Conservation (phyloP, 1,284 basidiomycete genomes). For the Amylostereum areolatum region DNA sequence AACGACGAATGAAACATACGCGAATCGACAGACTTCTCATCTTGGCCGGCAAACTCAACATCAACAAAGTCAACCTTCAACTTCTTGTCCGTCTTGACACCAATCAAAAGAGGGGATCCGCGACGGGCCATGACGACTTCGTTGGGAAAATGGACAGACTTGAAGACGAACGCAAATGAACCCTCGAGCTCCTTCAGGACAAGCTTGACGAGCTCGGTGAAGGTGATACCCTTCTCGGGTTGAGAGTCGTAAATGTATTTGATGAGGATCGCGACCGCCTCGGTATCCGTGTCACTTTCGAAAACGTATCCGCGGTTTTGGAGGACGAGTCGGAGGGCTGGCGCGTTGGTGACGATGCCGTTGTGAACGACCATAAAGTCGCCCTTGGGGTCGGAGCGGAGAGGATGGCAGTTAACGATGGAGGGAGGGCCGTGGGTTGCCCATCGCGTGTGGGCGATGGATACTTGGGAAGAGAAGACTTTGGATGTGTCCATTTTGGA, state of each 20-base stretch:
- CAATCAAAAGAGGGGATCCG: constrained; percentile 94
- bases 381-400: constrained; percentile 75
- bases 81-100: constrained; percentile 99
- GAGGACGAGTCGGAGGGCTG: constrained; percentile 87
- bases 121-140: constrained; percentile 95
- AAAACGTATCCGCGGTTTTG: constrained; percentile 96
- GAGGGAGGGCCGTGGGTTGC: constrained; percentile 97
- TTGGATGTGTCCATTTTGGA: constrained; percentile 77
- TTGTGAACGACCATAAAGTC: constrained; percentile 98
- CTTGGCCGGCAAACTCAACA: constrained; percentile 85
- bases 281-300: constrained; percentile 96
- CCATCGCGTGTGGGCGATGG: constrained; percentile 99
- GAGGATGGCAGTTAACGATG: constrained; percentile 91
- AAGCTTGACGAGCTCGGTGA: constrained; percentile 91
- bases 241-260: constrained; percentile 98
- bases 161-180: constrained; percentile 99
- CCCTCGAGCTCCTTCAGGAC: constrained; percentile 98
- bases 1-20: constrained; percentile 38
- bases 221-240: constrained; percentile 82
- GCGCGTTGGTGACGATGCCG: constrained; percentile 96
- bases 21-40: constrained; percentile 47
- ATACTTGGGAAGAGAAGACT: constrained; percentile 84
- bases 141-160: constrained; percentile 93
- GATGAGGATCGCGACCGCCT: constrained; percentile 92
- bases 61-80: constrained; percentile 99